Percentiles rank a stretch among this genome's conserved stretches.
These are phyloP conservation scores for Porphyra umbilicalis DNA, from an alignment of 31 red algal genomes.

Conservation along the genomic window DNA sequence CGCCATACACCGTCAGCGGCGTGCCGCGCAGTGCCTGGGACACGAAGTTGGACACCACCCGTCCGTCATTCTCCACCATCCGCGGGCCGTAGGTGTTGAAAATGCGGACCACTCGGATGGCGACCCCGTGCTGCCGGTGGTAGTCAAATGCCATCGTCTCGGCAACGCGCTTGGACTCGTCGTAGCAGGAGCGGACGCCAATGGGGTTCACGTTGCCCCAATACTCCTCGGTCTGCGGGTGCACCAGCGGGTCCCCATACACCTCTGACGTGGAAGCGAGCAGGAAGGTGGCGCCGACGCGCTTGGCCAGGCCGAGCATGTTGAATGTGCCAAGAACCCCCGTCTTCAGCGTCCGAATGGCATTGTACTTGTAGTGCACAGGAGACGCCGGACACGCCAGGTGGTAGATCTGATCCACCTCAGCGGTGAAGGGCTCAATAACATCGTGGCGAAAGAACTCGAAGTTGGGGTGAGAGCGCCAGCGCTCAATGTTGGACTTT, in stretches of 20 bases:
- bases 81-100: slow-evolving; percentile 99
- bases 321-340: slow-evolving; percentile 91
- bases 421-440: slow-evolving; percentile 71
- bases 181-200: slow-evolving; percentile 97
- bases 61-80: slow-evolving; percentile 96
- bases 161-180: slow-evolving; percentile 98
- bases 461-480: slow-evolving; percentile 72
- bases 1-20: slow-evolving; percentile 96
- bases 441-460: slow-evolving; percentile 99
- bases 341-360: slow-evolving; percentile 99
- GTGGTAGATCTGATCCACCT: slow-evolving; percentile 99
- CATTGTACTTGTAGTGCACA: slow-evolving; percentile 99
- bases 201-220: slow-evolving; percentile 99
- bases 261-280: slow-evolving; percentile 97
- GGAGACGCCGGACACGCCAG: slow-evolving; percentile 98
- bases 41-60: slow-evolving; percentile 99
- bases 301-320: slow-evolving; percentile 97
- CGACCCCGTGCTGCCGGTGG: slow-evolving; percentile 91
- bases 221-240: slow-evolving; percentile 98
- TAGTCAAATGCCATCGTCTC: slow-evolving; percentile 98
- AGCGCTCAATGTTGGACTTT: slow-evolving; percentile 72
- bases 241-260: slow-evolving; percentile 97
- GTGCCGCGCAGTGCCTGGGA: slow-evolving; percentile 86
- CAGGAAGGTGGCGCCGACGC: slow-evolving; percentile 88
- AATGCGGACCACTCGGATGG: slow-evolving; percentile 95